Evolutionary conservation across 2,329 filamentous ascomycete genomes (phyloP).

Genomic region (Trichoderma atroviride): DNA sequence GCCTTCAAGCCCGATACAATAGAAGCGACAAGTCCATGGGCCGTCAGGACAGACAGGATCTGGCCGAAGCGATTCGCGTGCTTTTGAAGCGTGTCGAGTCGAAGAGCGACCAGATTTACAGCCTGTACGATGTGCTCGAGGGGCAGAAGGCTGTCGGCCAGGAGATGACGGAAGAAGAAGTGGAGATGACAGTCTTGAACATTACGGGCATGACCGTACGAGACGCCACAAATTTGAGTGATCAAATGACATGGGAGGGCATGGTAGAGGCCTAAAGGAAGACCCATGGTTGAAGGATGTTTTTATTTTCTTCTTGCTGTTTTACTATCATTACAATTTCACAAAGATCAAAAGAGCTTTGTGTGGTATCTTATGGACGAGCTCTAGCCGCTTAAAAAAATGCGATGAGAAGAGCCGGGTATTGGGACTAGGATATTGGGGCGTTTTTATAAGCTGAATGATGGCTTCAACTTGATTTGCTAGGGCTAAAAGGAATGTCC

Average conservation of each 20-base stretch:
- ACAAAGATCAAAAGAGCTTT: not conserved
- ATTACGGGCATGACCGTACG: constrained; percentile 52
- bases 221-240: constrained; percentile 43
- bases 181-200: constrained; percentile 65
- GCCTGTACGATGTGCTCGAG: constrained; percentile 80
- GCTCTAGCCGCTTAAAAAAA: not conserved
- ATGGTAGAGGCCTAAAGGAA: constrained; percentile 37
- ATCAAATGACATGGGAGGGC: constrained; percentile 48
- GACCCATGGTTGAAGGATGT: not conserved
- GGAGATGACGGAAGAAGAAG: constrained; percentile 63
- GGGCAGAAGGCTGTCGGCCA: constrained; percentile 70
- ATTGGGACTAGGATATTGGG: constrained; percentile 2
- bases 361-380: not conserved
- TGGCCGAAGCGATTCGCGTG: constrained; percentile 63
- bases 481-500: not conserved
- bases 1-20: constrained; percentile 65
- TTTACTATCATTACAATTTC: not conserved
- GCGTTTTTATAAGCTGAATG: constrained; percentile 1
- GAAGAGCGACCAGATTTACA: constrained; percentile 80
- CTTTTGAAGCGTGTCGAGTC: constrained; percentile 67
- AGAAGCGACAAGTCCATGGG: constrained; percentile 67
- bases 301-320: not conserved
- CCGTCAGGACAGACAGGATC: constrained; percentile 62
- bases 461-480: not conserved
- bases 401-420: not conserved